Evolutionary conservation across 768 basidiomycete species (phyloP).

Genomic region (Tulasnella sp.): DNA sequence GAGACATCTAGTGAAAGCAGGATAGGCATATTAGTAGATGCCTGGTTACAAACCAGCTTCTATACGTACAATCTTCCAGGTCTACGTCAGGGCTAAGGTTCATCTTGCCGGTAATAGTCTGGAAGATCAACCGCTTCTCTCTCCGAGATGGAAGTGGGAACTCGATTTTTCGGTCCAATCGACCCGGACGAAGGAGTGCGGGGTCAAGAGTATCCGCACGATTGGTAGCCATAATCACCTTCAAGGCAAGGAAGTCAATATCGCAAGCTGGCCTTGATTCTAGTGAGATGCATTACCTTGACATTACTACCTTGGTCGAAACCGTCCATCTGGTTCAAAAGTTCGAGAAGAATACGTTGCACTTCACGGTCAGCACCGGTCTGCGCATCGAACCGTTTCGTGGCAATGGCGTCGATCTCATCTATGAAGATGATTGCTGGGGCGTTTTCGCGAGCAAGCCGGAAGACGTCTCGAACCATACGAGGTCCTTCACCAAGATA

Average conservation of each 20-base stretch:
- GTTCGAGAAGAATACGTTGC: conserved; percentile 93
- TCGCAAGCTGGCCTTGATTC: not conserved
- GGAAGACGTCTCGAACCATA: conserved; percentile 99
- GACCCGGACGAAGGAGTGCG: conserved; percentile 93
- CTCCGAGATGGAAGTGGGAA: conserved; percentile 92
- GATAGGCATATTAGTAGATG: conserved; percentile 26
- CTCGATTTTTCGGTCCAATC: conserved; percentile 97
- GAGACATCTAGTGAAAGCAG: conserved; percentile 68
- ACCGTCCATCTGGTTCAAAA: conserved; percentile 99
- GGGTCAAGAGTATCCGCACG: conserved; percentile 97
- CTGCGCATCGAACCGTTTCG: conserved; percentile 98
- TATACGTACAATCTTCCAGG: conserved; percentile 85
- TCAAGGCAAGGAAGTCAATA: conserved; percentile 20
- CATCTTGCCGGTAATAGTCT: conserved; percentile 96
- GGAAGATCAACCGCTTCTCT: conserved; percentile 96
- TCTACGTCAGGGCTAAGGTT: conserved; percentile 97
- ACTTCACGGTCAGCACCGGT: conserved; percentile 99
- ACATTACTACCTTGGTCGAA: conserved; percentile 99
- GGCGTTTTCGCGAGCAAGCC: conserved; percentile 92
- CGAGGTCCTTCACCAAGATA: conserved; percentile 98
- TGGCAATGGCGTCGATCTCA: conserved; percentile 97
- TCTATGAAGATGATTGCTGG: conserved; percentile 99
- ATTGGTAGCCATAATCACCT: conserved; percentile 99
- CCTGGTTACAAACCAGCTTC: not conserved
- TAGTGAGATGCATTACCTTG: conserved; percentile 55